Conservation (phyloP, 2,329 filamentous ascomycete species). For the Botrytis sinoallii region DNA sequence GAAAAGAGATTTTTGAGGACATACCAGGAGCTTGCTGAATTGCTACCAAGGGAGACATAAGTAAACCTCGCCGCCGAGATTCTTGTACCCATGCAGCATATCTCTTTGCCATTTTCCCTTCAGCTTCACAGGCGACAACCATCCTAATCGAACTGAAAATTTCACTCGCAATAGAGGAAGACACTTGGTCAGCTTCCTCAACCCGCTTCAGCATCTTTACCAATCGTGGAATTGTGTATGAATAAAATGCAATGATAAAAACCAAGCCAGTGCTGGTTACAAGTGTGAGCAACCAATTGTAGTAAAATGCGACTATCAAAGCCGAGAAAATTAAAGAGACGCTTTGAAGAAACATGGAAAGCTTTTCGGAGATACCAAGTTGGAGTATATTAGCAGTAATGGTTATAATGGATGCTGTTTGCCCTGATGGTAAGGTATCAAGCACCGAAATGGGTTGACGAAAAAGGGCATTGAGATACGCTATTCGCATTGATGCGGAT, state of each 20-base stretch:
- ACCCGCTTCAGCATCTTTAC: conserved; percentile 50
- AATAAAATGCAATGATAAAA: conserved; percentile 50
- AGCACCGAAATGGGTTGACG: conserved; percentile 64
- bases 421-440: conserved; percentile 61
- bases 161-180: conserved; percentile 59
- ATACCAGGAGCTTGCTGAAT: conserved; percentile 47
- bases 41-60: conserved; percentile 31
- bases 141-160: conserved; percentile 58
- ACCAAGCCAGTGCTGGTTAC: conserved; percentile 55
- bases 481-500: conserved; percentile 57
- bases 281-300: conserved; percentile 56
- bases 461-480: conserved; percentile 63
- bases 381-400: conserved; percentile 62
- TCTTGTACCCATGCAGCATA: conserved; percentile 55
- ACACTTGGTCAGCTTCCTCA: conserved; percentile 51
- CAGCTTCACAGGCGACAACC: conserved; percentile 60
- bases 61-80: conserved; percentile 41
- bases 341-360: conserved; percentile 56
- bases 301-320: conserved; percentile 52
- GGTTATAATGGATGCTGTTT: conserved; percentile 61
- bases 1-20: background rate
- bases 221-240: conserved; percentile 54
- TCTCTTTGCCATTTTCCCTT: conserved; percentile 50
- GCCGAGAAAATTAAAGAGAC: conserved; percentile 51
- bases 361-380: conserved; percentile 60